phyloP scores from a whole-genome alignment of 305 asterid species.

The Fraxinus baroniana region DNA sequence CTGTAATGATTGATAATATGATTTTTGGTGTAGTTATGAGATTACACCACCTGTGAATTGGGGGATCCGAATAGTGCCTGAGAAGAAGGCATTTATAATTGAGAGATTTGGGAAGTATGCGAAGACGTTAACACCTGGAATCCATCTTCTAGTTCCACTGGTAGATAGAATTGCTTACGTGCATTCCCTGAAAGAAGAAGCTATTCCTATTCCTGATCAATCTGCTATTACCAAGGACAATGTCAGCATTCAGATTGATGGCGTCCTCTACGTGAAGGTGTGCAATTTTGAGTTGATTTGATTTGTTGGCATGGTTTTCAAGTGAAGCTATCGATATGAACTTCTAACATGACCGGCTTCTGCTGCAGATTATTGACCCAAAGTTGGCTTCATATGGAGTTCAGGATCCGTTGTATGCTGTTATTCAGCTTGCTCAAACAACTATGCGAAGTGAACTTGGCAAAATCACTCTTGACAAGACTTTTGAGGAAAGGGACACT shows the following conservation, averaged over 20 bases:
- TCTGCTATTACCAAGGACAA: slow-evolving; percentile 91
- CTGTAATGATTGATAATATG: not conserved
- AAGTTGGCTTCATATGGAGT: slow-evolving; percentile 94
- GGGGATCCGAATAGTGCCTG: slow-evolving; percentile 92
- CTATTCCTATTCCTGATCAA: slow-evolving; percentile 76
- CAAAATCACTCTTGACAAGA: slow-evolving; percentile 88
- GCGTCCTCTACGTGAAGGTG: slow-evolving; percentile 87
- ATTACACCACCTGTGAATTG: slow-evolving; percentile 69
- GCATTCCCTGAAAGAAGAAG: slow-evolving; percentile 87
- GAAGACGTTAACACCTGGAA: slow-evolving; percentile 80
- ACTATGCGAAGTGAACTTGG: slow-evolving; percentile 99
- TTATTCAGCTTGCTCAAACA: slow-evolving; percentile 90
- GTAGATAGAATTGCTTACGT: slow-evolving; percentile 85
- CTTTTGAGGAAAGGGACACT: slow-evolving; percentile 85
- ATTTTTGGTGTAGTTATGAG: slow-evolving; percentile 45
- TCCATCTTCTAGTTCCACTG: slow-evolving; percentile 74
- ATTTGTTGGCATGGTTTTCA: slow-evolving; percentile 7
- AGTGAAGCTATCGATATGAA: not conserved
- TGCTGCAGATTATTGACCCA: slow-evolving; percentile 74
- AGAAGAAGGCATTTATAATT: slow-evolving; percentile 71
- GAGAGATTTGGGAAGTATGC: slow-evolving; percentile 87
- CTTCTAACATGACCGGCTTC: slow-evolving; percentile 1
- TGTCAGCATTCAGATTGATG: slow-evolving; percentile 75
- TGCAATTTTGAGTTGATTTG: not conserved
- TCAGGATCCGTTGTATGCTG: slow-evolving; percentile 76